Base-by-base conservation (phyloP, 768 basidiomycete species). In the Amanita subjunquillea region DNA sequence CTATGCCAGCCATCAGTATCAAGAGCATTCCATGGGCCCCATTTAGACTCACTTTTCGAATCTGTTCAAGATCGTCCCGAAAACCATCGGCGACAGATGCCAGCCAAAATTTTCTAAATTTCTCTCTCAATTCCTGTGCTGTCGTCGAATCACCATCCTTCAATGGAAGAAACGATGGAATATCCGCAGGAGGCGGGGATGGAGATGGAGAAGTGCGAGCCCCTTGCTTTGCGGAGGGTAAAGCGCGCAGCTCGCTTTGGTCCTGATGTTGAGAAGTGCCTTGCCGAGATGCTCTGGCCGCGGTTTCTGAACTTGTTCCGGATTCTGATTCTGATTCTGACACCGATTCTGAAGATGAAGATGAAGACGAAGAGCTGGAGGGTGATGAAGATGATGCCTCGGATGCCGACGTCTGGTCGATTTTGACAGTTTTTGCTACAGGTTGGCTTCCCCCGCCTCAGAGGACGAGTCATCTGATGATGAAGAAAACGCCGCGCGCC, bases 21-120 rank as follows among this genome's bases (percentile, higher is more conserved):
- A 15, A 23, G 25, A 34, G 12, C 22, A 13, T 4, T 32, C 17
- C 29, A 20, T 46, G 17, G 9, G 9, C 36, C 37, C 29, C 17
- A 17, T 8, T 2, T 10, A 2, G n/a, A 65, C 75, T 37, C 49
- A 87, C 90, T 75, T 90, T 87, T 30, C 84, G 80, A 59, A 92
- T 83, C 59, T 82, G 76, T 59, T 90, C 87, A n/a, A 92, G 70
- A 63, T 92, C 91, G 43, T 86, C 83, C 56, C 78, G 79, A 67
- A 92, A 93, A 9, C 80, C 88, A 62, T 91, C 87, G 2, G 82
- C 86, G 6, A 91, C 76, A 0, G 84, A 80, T 2, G 79, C 69
- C 88, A 92, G 90, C 90, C 90, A 92, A 61, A 92, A 91, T 64
- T 83, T 83, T 51, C 83, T 71, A 63, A 92, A 92, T 41, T 73